Evolutionary conservation across 495 filamentous ascomycete genomes (phyloP).

Genomic region (Penicilliopsis zonata): DNA sequence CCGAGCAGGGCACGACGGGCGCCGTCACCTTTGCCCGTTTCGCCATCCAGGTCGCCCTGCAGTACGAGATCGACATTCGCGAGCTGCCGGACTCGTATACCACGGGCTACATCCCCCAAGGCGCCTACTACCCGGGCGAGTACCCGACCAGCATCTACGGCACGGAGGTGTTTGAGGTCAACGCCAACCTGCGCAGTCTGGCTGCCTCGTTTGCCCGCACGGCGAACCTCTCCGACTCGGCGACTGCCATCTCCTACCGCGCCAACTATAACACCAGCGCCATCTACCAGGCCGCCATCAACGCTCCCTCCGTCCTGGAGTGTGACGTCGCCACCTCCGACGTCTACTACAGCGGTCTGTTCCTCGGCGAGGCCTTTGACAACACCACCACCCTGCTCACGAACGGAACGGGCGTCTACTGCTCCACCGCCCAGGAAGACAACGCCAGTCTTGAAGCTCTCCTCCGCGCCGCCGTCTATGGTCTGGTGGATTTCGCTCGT

Average conservation of each 20-base stretch:
- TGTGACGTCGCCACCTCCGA: constrained; percentile 63
- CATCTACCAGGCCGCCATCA: constrained; percentile 37
- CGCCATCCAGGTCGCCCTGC: constrained; percentile 58
- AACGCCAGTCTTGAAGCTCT: constrained; percentile 60
- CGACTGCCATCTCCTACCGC: constrained; percentile 43
- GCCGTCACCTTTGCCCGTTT: constrained; percentile 56
- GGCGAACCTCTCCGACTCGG: constrained; percentile 44
- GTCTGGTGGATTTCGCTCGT: constrained; percentile 52
- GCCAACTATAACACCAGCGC: constrained; percentile 36
- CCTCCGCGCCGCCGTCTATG: constrained; percentile 40
- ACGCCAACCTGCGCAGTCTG: constrained; percentile 42
- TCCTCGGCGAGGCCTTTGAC: constrained; percentile 51
- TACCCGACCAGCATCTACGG: constrained; percentile 59
- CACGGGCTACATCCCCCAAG: constrained; percentile 56
- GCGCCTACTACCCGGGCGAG: constrained; percentile 36
- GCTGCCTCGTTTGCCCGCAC: constrained; percentile 43
- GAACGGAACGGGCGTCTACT: constrained; percentile 57
- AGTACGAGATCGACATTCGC: constrained; percentile 63
- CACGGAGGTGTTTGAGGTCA: constrained; percentile 68
- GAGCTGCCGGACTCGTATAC: constrained; percentile 54
- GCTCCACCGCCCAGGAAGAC: constrained; percentile 63
- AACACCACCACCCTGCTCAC: constrained; percentile 54
- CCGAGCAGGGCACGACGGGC: constrained; percentile 48
- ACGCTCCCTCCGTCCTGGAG: constrained; percentile 44
- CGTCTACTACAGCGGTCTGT: constrained; percentile 55